phyloP scores from a whole-genome alignment of 345 rosid species.

The Eucalyptus dawsonii region DNA sequence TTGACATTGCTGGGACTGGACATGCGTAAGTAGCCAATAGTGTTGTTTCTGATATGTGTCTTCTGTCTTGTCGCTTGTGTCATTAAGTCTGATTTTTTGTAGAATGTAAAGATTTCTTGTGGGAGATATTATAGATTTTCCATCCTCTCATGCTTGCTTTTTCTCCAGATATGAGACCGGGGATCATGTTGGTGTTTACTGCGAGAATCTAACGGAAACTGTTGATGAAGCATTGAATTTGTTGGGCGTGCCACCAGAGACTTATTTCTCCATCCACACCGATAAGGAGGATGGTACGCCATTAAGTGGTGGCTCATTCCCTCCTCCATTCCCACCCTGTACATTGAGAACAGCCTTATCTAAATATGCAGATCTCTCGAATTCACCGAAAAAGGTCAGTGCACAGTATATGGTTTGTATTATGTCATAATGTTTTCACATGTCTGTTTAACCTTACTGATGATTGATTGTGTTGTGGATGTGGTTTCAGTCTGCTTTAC shows the following conservation, averaged over 20 bases:
- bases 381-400: conserved; percentile 87
- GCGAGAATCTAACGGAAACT: conserved; percentile 61
- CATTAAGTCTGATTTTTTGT: background rate
- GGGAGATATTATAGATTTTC: background rate
- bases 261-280: conserved; percentile 74
- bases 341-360: conserved; percentile 69
- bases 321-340: conserved; percentile 83
- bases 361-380: conserved; percentile 77
- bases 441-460: background rate
- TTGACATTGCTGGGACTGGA: conserved; percentile 85
- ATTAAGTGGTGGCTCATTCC: conserved; percentile 68
- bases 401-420: background rate
- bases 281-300: conserved; percentile 89
- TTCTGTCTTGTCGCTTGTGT: background rate
- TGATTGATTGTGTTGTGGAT: background rate
- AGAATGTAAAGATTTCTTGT: background rate
- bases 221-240: conserved; percentile 84
- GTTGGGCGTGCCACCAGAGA: conserved; percentile 66
- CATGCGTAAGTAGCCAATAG: conserved; percentile 47
- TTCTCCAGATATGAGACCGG: conserved; percentile 86
- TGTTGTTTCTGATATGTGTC: background rate
- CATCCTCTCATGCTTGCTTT: background rate
- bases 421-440: background rate
- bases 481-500: conserved; percentile 54
- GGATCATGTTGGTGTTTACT: conserved; percentile 90